Conservation (phyloP, 2,329 filamentous ascomycete species). For the Pseudogymnoascus sp. region DNA sequence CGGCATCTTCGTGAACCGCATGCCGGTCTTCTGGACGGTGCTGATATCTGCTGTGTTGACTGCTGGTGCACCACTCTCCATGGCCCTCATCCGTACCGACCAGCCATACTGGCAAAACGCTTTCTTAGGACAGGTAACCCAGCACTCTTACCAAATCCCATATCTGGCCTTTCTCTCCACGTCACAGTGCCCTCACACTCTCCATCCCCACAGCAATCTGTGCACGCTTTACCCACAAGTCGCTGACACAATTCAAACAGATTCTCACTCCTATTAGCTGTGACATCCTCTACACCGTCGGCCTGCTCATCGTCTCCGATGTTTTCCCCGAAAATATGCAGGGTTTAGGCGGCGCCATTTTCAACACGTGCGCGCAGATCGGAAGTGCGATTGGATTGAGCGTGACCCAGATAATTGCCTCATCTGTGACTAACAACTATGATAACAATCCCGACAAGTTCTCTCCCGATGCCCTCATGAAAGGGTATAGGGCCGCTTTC, state of each 20-base stretch:
- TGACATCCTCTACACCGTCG: slow-evolving; percentile 48
- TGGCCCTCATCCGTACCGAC: slow-evolving; percentile 42
- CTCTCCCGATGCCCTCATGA: slow-evolving; percentile 34
- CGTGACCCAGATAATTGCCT: slow-evolving; percentile 39
- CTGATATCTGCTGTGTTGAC: slow-evolving; percentile 34
- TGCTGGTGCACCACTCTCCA: slow-evolving; percentile 42
- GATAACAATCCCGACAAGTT: slow-evolving; percentile 26
- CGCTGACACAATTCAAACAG: slow-evolving; percentile 32
- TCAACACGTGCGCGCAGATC: slow-evolving; percentile 50
- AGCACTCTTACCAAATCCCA: neutral
- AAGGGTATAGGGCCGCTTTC: slow-evolving; percentile 43
- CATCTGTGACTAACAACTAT: slow-evolving; percentile 35
- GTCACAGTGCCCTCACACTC: too few species aligned
- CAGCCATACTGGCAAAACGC: slow-evolving; percentile 45
- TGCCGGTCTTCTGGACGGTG: slow-evolving; percentile 35
- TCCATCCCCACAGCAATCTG: too few species aligned
- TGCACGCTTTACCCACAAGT: neutral
- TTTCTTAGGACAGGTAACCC: slow-evolving; percentile 30
- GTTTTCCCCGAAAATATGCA: slow-evolving; percentile 47
- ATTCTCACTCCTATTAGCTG: slow-evolving; percentile 34
- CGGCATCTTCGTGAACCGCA: slow-evolving; percentile 38
- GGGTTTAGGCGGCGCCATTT: slow-evolving; percentile 51
- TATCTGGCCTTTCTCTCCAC: neutral
- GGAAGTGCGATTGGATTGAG: slow-evolving; percentile 45
- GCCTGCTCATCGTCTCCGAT: slow-evolving; percentile 44